A percentile compares a stretch with the other conserved stretches of the same genome.
Evolutionary conservation across 306 rosid genomes (phyloP).

Genomic region (Clitoria ternatea): DNA sequence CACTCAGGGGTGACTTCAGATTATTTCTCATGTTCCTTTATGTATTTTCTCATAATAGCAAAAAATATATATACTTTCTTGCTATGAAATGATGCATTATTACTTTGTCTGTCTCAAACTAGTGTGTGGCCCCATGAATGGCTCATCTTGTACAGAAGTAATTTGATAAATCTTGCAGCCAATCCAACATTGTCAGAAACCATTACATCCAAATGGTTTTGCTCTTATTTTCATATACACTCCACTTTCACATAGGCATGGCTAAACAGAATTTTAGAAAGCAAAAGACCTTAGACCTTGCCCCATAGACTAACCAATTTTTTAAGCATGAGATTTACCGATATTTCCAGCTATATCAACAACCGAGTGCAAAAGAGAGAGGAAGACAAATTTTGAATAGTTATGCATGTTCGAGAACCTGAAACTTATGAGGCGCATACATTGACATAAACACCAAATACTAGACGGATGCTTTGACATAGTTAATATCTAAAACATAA

Average conservation of each 20-base stretch:
- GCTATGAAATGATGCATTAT: not conserved
- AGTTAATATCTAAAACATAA: no score
- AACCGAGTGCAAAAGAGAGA: not conserved
- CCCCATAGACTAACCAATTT: no score
- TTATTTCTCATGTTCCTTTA: not conserved
- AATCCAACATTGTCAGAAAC: not conserved
- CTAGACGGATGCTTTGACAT: no score
- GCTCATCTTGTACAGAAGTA: conserved; percentile 36
- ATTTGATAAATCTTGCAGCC: conserved; percentile 34
- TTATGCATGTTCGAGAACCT: no score
- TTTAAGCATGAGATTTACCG: no score
- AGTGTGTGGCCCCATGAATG: not conserved
- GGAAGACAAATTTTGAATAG: no score
- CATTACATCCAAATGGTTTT: not conserved
- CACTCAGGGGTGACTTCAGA: not conserved
- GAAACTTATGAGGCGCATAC: no score
- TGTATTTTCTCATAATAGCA: not conserved
- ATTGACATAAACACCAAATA: no score
- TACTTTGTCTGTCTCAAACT: not conserved
- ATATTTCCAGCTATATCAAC: not conserved
- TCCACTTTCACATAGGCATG: not conserved
- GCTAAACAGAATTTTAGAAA: not conserved
- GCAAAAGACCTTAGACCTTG: not conserved
- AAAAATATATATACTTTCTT: not conserved
- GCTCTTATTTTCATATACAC: no score